Percentiles rank a stretch among this genome's conserved stretches.
Evolutionary conservation across 768 basidiomycete genomes (phyloP).

Genomic region (Psilocybe sp.): DNA sequence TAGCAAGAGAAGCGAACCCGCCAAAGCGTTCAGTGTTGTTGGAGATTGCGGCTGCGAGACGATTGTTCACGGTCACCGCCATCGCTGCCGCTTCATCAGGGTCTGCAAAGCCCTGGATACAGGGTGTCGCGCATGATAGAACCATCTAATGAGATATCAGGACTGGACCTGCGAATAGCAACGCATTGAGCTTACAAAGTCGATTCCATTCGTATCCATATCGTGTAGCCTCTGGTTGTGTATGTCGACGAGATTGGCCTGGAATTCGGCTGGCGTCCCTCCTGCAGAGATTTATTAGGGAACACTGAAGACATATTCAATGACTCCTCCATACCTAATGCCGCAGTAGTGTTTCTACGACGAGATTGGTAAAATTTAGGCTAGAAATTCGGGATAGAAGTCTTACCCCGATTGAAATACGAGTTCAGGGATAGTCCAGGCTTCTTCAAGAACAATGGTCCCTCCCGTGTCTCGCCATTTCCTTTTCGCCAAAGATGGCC

Average conservation of each 20-base stretch:
- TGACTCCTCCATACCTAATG: background rate
- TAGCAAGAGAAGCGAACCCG: constrained; percentile 38
- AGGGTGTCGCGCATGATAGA: constrained; percentile 34
- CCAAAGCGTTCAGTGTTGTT: constrained; percentile 40
- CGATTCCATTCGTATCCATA: constrained; percentile 36
- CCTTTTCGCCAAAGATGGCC: background rate
- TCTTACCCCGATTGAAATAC: constrained; percentile 21
- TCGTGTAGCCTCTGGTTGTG: constrained; percentile 31
- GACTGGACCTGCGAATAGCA: background rate
- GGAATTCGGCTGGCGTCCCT: constrained; percentile 26
- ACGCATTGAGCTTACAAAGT: constrained; percentile 26
- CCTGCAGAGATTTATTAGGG: constrained; percentile 15
- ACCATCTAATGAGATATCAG: constrained; percentile 24
- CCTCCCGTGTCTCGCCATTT: constrained; percentile 34
- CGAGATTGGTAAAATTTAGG: too few species aligned
- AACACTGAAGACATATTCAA: background rate
- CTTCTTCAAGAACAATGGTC: constrained; percentile 37
- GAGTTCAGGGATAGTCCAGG: constrained; percentile 35
- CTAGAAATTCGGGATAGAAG: too few species aligned
- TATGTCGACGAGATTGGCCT: constrained; percentile 34
- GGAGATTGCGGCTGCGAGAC: constrained; percentile 31
- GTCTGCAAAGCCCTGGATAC: constrained; percentile 37
- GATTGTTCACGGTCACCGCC: constrained; percentile 34
- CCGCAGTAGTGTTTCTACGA: background rate
- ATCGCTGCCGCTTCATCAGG: constrained; percentile 27